Conservation (phyloP, 2,329 filamentous ascomycete species). For the Hypoxylon sp. region DNA sequence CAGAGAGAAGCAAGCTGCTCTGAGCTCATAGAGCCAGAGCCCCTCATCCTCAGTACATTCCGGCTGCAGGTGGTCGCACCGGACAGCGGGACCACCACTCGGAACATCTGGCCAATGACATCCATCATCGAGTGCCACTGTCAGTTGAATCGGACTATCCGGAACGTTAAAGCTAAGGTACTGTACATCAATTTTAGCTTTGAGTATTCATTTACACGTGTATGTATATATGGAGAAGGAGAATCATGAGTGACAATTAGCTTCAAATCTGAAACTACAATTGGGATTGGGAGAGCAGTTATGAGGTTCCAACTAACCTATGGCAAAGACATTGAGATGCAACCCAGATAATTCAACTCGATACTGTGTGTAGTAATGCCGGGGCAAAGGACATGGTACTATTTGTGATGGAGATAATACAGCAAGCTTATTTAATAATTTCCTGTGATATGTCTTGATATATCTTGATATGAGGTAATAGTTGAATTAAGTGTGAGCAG, state of each 20-base stretch:
- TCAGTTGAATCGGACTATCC: neutral
- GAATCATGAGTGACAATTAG: too few species aligned
- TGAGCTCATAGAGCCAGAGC: neutral
- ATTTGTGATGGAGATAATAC: neutral
- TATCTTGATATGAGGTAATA: too few species aligned
- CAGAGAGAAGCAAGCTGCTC: neutral
- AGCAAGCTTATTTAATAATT: too few species aligned
- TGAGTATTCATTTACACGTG: too few species aligned
- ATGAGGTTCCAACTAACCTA: slow-evolving; percentile 1
- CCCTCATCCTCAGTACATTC: slow-evolving; percentile 22
- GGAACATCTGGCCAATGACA: slow-evolving; percentile 26
- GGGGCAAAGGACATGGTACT: slow-evolving; percentile 1
- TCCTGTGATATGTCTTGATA: too few species aligned
- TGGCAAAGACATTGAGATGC: neutral
- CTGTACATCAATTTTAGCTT: slow-evolving; percentile 3
- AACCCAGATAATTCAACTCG: neutral
- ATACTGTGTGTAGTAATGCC: neutral
- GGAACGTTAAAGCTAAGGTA: slow-evolving; percentile 5
- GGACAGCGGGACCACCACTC: slow-evolving; percentile 15
- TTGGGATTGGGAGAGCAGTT: too few species aligned
- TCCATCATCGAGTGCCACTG: slow-evolving; percentile 17
- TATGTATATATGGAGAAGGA: too few species aligned
- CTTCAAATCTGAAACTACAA: too few species aligned
- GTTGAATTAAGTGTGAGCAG: slow-evolving; percentile 6
- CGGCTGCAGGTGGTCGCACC: slow-evolving; percentile 2